Percentiles rank a stretch among this genome's conserved stretches.
Evolutionary conservation across 129 eudicot genomes (phyloP).

Genomic region (Sambucus nigra): DNA sequence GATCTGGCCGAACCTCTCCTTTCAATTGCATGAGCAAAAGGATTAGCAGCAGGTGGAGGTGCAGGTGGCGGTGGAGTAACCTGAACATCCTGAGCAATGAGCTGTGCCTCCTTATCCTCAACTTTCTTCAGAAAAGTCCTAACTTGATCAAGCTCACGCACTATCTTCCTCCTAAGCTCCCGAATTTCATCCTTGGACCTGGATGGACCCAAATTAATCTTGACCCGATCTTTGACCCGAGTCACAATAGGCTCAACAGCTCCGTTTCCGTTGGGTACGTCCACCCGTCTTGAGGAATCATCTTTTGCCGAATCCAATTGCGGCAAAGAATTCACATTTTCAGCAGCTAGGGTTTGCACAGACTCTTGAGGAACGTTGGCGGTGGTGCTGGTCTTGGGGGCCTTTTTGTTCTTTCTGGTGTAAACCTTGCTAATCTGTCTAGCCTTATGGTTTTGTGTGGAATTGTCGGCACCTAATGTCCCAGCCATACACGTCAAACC

Average conservation of each 20-base stretch:
- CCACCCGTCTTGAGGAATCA: neutral
- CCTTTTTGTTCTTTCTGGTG: constrained; percentile 27
- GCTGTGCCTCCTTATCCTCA: constrained; percentile 54
- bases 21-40: too few relatives aligned
- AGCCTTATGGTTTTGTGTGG: constrained; percentile 42
- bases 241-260: constrained; percentile 26
- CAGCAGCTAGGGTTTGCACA: constrained; percentile 11
- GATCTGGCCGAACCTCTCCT: constrained; percentile 19
- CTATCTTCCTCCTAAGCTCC: constrained; percentile 47
- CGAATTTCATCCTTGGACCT: constrained; percentile 29
- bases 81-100: constrained; percentile 13
- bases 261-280: constrained; percentile 24
- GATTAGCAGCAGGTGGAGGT: too few relatives aligned
- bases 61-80: neutral
- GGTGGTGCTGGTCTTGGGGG: constrained; percentile 14
- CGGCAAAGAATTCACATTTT: constrained; percentile 17
- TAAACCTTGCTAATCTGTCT: constrained; percentile 58
- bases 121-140: constrained; percentile 37
- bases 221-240: constrained; percentile 46
- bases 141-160: constrained; percentile 56
- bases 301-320: constrained; percentile 8
- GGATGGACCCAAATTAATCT: constrained; percentile 37
- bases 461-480: constrained; percentile 41
- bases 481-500: constrained; percentile 71
- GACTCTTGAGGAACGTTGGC: constrained; percentile 9